Conservation (phyloP, 129 eudicot genomes). For the Rutidosis leptorrhynchoides region DNA sequence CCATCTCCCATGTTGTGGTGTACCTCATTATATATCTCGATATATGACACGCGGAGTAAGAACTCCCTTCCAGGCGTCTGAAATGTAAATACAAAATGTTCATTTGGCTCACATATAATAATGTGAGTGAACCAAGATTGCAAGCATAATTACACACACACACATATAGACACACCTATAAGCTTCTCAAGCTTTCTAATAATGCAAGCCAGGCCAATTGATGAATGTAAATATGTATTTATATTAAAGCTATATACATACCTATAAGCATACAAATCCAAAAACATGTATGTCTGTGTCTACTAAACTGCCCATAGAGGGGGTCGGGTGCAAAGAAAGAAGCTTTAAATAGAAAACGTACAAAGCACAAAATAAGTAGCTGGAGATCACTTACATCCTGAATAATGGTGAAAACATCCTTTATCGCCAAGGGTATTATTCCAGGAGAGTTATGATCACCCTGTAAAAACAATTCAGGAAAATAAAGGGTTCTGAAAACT, state of each 20-base stretch:
- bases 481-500: conserved; percentile 17
- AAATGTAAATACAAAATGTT: conserved; percentile 29
- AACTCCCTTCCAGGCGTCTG: conserved; percentile 99
- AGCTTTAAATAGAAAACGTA: background rate
- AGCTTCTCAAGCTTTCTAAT: background rate
- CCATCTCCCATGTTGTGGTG: conserved; percentile 18
- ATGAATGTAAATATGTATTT: background rate
- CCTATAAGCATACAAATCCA: background rate
- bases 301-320: background rate
- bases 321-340: no score
- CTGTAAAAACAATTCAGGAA: conserved; percentile 46
- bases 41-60: conserved; percentile 92
- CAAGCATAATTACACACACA: background rate
- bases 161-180: background rate
- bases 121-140: conserved; percentile 3
- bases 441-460: conserved; percentile 98
- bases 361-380: background rate
- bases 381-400: conserved; percentile 74
- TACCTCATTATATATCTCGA: conserved; percentile 98
- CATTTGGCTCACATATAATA: no score
- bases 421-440: conserved; percentile 96
- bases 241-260: no score
- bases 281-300: no score
- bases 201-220: background rate
- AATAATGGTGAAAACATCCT: conserved; percentile 97